phyloP scores from a whole-genome alignment of 495 filamentous ascomycete species.

The Paragyromitra xinjiangensis region DNA sequence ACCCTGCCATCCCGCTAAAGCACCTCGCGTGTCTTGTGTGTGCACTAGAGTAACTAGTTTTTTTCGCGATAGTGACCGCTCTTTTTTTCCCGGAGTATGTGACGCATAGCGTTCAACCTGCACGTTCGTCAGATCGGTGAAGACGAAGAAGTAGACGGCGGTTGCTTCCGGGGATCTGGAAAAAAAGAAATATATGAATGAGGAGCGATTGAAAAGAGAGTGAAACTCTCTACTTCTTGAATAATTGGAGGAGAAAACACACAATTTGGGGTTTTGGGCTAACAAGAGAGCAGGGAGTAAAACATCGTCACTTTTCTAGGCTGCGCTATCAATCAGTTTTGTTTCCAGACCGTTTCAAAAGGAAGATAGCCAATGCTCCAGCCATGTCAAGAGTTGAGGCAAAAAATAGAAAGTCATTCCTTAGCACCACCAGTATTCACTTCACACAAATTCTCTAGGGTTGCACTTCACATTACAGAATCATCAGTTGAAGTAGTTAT shows the following conservation, averaged over 20 bases:
- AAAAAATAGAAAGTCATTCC: slow-evolving; percentile 25
- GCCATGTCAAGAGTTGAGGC: slow-evolving; percentile 10
- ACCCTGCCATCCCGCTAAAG: slow-evolving; percentile 40
- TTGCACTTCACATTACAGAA: slow-evolving; percentile 18
- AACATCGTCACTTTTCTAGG: slow-evolving; percentile 24
- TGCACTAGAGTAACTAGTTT: slow-evolving; percentile 24
- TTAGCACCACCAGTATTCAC: slow-evolving; percentile 28
- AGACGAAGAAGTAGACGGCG: slow-evolving; percentile 1
- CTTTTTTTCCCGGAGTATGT: slow-evolving; percentile 49
- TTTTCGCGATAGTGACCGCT: slow-evolving; percentile 47
- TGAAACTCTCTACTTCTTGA: slow-evolving; percentile 9
- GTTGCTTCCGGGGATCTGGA: slow-evolving; percentile 41
- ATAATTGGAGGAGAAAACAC: slow-evolving; percentile 25
- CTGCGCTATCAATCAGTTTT: slow-evolving; percentile 30
- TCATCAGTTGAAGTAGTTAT: slow-evolving; percentile 31
- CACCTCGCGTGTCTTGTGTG: slow-evolving; percentile 9
- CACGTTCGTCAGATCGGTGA: slow-evolving; percentile 32
- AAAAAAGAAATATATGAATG: slow-evolving; percentile 35
- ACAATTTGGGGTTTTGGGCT: slow-evolving; percentile 4
- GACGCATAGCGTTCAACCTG: slow-evolving; percentile 50
- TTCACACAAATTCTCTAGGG: slow-evolving; percentile 30
- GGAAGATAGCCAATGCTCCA: slow-evolving; percentile 34
- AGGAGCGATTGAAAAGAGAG: slow-evolving; percentile 26
- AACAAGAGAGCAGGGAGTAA: slow-evolving; percentile 6
- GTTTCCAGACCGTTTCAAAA: slow-evolving; percentile 38